Base-by-base conservation (phyloP, 2,329 filamentous ascomycete species). In the Claviceps fusiformis region DNA sequence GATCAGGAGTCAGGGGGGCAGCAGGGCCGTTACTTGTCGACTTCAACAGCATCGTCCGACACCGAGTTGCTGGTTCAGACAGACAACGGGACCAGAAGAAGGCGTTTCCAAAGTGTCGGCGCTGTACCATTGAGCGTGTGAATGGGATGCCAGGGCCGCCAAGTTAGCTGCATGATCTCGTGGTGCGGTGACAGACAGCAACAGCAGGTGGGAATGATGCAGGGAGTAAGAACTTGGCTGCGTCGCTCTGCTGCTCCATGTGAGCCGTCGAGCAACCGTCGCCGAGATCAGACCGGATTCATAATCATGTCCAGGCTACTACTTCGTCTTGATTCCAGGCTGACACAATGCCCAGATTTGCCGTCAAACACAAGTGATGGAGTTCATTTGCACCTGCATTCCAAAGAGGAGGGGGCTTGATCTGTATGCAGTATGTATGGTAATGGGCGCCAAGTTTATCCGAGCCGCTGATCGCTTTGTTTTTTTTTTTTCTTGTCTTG, bases 131-230 rank as follows among this genome's bases (percentile, higher is more conserved):
- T 50, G 33, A 55, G 27, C 11, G 19, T 49, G 46, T 49, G 46
- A 35, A 50, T 37, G 54, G 45, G 45, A 45, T 45, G 15, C 44
- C 45, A 55, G 48, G 29, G 24, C 41, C 39, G 24, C 46, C 53
- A 52, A 29, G 24, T 45, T 31, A 31, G 50, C 52, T 54, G 52
- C 46, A 44, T 49, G 43, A 47, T 37, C 15, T 52, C 50, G 46
- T 43, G 55, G 52, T 43, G 35, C 41, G 19, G 52, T 50, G 55
- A 56, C 55, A 52, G 55, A 46, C 52, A 56, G 52, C 45, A 54
- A 54, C 31, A 46, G 24, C 46, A 51, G 35, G 43, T 53, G 43
- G 52, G 31, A 53, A 29, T 33, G 27, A 44, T 17, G 19, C 39
- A 44, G 39, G 29, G 17, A 45, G 47, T 19, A n/a, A n/a, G n/a